Conservation (phyloP, 176 grass and related monocot species). For the Zoysia pacifica region DNA sequence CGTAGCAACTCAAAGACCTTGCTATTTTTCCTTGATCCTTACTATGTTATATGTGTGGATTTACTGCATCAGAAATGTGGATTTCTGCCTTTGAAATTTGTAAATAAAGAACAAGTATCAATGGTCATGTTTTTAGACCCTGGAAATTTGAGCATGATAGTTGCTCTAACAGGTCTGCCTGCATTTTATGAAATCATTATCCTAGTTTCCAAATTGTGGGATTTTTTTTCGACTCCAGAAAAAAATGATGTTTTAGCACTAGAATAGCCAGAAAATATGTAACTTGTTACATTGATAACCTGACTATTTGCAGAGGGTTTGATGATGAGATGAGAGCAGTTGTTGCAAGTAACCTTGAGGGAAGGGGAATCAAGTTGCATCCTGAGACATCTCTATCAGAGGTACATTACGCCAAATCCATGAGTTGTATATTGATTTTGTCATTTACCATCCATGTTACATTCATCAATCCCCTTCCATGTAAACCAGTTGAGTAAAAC, state of each 20-base stretch:
- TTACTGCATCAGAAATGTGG: neutral
- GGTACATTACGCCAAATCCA: conserved; percentile 38
- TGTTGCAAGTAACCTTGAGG: conserved; percentile 93
- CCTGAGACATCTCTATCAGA: conserved; percentile 66
- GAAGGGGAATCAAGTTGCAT: conserved; percentile 86
- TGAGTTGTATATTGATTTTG: neutral
- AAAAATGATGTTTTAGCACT: neutral
- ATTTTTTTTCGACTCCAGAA: neutral
- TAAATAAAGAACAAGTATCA: neutral
- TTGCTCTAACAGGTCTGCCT: neutral
- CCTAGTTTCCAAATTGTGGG: neutral
- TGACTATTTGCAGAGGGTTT: conserved; percentile 64
- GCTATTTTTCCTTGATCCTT: neutral
- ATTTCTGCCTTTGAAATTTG: neutral
- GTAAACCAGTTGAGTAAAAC: conserved; percentile 79
- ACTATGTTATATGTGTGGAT: neutral
- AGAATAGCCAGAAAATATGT: neutral
- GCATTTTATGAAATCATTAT: neutral
- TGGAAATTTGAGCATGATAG: neutral
- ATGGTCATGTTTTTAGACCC: neutral
- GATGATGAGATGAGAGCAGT: conserved; percentile 91
- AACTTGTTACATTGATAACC: neutral
- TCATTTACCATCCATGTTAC: neutral
- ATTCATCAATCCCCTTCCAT: conserved; percentile 35
- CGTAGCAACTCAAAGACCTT: neutral